Conservation (phyloP, 768 basidiomycete genomes). For the Bullera alba region DNA sequence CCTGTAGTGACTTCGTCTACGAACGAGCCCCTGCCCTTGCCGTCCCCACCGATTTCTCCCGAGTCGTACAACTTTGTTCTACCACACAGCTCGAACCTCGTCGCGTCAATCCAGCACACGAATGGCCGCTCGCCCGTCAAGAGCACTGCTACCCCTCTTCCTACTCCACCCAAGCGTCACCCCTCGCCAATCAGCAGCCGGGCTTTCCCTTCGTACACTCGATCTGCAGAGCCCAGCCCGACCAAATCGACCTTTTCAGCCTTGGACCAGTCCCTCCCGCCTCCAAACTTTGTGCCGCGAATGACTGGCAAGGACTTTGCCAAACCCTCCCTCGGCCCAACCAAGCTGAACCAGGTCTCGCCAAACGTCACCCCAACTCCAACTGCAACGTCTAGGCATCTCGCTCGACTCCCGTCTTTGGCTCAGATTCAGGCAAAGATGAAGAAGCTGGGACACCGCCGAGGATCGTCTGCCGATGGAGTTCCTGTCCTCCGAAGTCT, state of each 20-base stretch:
- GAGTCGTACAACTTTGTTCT: slow-evolving; percentile 32
- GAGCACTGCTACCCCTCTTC: not conserved
- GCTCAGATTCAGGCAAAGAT: slow-evolving; percentile 36
- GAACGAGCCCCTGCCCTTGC: slow-evolving; percentile 12
- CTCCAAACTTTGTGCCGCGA: slow-evolving; percentile 34
- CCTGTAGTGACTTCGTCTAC: not conserved
- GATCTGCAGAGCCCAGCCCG: slow-evolving; percentile 35
- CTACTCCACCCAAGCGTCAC: not conserved
- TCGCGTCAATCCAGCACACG: slow-evolving; percentile 20
- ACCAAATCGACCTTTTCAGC: slow-evolving; percentile 26
- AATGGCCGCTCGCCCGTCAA: slow-evolving; percentile 10
- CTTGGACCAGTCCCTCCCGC: slow-evolving; percentile 30
- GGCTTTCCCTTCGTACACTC: slow-evolving; percentile 19
- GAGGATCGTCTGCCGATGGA: slow-evolving; percentile 13
- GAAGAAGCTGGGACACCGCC: slow-evolving; percentile 11
- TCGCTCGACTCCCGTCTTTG: slow-evolving; percentile 22
- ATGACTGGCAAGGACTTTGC: slow-evolving; percentile 30
- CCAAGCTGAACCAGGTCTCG: too few species aligned
- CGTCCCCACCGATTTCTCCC: slow-evolving; percentile 24
- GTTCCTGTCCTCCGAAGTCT: slow-evolving; percentile 4
- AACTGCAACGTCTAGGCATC: slow-evolving; percentile 7
- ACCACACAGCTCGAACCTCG: slow-evolving; percentile 30
- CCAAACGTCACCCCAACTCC: slow-evolving; percentile 8
- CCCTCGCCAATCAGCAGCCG: slow-evolving; percentile 1
- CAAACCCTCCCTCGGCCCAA: slow-evolving; percentile 1